Conservation (phyloP, 1,284 basidiomycete species). For the Rhodotorula sp. region DNA sequence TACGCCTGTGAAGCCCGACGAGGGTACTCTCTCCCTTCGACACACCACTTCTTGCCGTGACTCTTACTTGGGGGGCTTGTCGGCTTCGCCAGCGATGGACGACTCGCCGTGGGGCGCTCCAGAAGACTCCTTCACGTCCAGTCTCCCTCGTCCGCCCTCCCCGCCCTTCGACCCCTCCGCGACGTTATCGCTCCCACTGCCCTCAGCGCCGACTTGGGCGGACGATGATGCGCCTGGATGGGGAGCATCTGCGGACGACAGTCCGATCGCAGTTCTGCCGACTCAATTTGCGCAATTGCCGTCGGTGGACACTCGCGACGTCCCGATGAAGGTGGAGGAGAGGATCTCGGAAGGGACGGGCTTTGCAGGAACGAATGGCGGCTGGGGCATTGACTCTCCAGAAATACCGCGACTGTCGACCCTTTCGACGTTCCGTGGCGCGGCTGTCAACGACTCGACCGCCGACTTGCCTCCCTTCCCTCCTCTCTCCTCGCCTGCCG, state of each 20-base stretch:
- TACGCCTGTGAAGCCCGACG: too few relatives aligned
- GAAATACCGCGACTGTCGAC: neutral
- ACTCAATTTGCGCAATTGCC: neutral
- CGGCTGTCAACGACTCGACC: neutral
- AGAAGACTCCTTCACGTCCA: neutral
- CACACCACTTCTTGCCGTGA: too few relatives aligned
- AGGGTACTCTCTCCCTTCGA: too few relatives aligned
- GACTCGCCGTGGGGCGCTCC: constrained; percentile 24
- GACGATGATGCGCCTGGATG: constrained; percentile 21
- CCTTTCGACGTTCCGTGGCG: fast-evolving
- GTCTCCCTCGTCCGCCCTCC: neutral
- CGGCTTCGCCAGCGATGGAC: constrained; percentile 1
- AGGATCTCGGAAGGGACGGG: neutral
- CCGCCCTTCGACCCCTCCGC: neutral
- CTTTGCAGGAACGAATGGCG: neutral
- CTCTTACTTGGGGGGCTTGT: neutral
- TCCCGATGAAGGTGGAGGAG: neutral
- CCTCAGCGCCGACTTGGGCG: constrained; percentile 1
- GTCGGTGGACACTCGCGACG: neutral
- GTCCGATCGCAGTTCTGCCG: neutral
- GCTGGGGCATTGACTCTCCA: neutral
- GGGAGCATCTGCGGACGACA: constrained; percentile 13
- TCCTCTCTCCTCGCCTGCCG: neutral
- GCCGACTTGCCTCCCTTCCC: neutral
- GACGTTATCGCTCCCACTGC: neutral